Evolutionary conservation across 139 green algal species (phyloP).

Genomic region (Chlamydomonas schloesseri): DNA sequence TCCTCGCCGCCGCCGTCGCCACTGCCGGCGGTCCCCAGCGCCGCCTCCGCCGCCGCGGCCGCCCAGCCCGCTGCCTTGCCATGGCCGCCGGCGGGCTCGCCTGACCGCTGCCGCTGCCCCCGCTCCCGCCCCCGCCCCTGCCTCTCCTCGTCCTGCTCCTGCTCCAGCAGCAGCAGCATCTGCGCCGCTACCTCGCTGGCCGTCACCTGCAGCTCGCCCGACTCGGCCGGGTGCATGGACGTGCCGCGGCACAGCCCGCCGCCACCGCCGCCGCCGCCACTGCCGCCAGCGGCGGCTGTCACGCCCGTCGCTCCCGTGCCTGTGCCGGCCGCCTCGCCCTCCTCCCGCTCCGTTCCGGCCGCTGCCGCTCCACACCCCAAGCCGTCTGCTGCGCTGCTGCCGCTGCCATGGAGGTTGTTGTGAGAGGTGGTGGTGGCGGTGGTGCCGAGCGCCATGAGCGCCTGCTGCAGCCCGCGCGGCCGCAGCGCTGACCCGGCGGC

Average conservation of each 20-base stretch:
- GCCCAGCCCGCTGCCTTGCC: neutral
- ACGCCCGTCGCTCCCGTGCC: too few species aligned
- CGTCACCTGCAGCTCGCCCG: conserved; percentile 16
- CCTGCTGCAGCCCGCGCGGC: neutral
- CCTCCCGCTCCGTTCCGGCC: too few species aligned
- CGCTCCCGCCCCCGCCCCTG: neutral
- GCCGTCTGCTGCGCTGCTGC: neutral
- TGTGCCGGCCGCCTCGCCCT: too few species aligned
- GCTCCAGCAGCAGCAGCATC: neutral
- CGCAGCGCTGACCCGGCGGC: neutral
- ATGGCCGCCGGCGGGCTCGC: neutral
- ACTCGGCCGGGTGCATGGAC: neutral
- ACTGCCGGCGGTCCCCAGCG: too few species aligned
- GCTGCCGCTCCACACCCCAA: too few species aligned
- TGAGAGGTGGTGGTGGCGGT: too few species aligned
- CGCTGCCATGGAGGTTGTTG: too few species aligned
- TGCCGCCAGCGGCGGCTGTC: too few species aligned
- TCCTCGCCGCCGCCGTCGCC: too few species aligned
- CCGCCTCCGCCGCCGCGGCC: too few species aligned
- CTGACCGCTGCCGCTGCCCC: neutral
- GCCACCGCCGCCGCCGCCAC: neutral
- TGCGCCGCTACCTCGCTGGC: neutral
- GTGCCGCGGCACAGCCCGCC: neutral
- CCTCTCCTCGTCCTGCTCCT: neutral
- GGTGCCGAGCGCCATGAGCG: neutral